These are phyloP conservation scores for Xylaria sp. DNA, from an alignment of 2,329 filamentous ascomycete species.

Conservation along the genomic window DNA sequence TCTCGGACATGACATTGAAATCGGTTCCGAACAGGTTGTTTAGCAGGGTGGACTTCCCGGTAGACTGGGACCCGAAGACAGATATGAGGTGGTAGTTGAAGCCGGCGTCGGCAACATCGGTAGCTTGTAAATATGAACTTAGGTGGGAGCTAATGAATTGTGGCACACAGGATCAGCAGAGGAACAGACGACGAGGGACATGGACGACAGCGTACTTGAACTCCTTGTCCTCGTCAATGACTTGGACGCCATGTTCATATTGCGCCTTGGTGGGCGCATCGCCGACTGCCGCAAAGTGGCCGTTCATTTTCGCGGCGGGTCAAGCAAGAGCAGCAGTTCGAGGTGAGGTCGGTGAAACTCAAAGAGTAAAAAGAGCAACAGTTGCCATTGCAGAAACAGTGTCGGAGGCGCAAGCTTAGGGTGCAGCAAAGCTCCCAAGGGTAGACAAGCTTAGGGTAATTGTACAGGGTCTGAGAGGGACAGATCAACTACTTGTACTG, in stretches of 20 bases:
- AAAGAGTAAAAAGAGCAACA: conserved; percentile 18
- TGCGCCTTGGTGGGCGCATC: conserved; percentile 70
- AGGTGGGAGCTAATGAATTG: conserved; percentile 70
- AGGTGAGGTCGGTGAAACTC: conserved; percentile 14
- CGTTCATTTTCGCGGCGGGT: conserved; percentile 68
- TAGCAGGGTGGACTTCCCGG: conserved; percentile 95
- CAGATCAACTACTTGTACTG: conserved; percentile 15
- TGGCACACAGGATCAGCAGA: conserved; percentile 34
- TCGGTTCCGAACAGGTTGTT: conserved; percentile 96
- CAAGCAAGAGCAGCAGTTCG: conserved; percentile 18
- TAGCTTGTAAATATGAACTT: conserved; percentile 81
- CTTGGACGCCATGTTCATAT: conserved; percentile 95
- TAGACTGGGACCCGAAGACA: conserved; percentile 98
- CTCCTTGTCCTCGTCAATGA: conserved; percentile 94
- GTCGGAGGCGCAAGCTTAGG: conserved; percentile 23
- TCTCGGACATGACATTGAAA: conserved; percentile 98
- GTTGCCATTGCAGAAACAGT: conserved; percentile 36
- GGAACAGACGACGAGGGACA: conserved; percentile 25
- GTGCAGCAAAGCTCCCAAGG: conserved; percentile 18
- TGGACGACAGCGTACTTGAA: conserved; percentile 80
- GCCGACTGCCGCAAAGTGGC: conserved; percentile 81
- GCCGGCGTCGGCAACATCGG: conserved; percentile 84
- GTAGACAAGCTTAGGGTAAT: conserved; percentile 1
- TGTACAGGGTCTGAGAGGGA: conserved; percentile 20
- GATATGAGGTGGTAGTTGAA: conserved; percentile 99